A percentile compares a stretch with the other conserved stretches of the same genome.
Evolutionary conservation across 495 filamentous ascomycete species (phyloP).

Genomic region (Aspergillus ellipticus): DNA sequence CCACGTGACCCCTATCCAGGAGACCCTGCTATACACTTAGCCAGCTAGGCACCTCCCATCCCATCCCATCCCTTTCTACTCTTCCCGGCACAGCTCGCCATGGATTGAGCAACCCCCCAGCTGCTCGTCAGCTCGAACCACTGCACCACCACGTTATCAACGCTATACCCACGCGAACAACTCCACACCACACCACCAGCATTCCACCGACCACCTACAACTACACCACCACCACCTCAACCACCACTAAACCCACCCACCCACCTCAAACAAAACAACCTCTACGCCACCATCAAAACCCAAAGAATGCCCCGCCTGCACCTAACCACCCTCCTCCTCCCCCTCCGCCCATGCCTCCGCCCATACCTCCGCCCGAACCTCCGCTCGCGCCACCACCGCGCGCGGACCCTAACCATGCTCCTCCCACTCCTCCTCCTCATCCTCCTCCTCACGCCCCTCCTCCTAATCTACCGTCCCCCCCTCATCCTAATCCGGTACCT

Average conservation of each 20-base stretch:
- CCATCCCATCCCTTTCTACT: not conserved
- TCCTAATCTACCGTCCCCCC: constrained; percentile 73
- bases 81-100: constrained; percentile 1
- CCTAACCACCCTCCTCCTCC: constrained; percentile 2
- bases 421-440: constrained; percentile 40
- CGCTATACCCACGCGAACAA: not conserved
- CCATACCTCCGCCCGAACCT: not conserved
- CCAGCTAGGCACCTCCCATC: not conserved
- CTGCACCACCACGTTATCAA: not conserved
- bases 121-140: not conserved
- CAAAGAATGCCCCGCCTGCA: not conserved
- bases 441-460: constrained; percentile 54
- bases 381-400: constrained; percentile 28
- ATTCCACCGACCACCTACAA: not conserved
- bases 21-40: too few species aligned
- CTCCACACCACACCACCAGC: not conserved
- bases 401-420: constrained; percentile 52
- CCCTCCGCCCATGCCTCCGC: not conserved
- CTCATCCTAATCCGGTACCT: constrained; percentile 61
- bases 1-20: not conserved
- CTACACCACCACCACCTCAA: not conserved
- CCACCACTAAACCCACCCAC: not conserved
- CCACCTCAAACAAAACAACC: not conserved
- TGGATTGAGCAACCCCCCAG: not conserved
- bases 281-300: not conserved